Evolutionary conservation across 345 rosid genomes (phyloP).

Genomic region (Anastatica hierochuntica): DNA sequence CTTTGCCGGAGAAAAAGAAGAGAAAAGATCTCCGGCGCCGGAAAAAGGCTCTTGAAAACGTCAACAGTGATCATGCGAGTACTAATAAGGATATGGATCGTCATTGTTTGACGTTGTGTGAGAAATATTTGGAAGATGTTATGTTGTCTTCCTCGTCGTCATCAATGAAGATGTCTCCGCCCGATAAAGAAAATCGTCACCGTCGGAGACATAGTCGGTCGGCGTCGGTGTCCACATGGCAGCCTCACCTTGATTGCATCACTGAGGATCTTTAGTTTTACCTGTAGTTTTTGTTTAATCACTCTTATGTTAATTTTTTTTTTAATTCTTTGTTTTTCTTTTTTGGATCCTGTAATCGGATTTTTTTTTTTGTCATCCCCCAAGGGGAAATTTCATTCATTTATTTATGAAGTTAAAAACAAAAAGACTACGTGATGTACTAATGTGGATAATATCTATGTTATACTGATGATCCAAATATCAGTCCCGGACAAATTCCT

Average conservation of each 20-base stretch:
- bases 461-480: neutral
- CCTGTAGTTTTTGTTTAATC: neutral
- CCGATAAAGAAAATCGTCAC: constrained; percentile 24
- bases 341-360: constrained; percentile 9
- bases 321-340: neutral
- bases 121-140: constrained; percentile 26
- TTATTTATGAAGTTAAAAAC: constrained; percentile 3
- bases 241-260: constrained; percentile 70
- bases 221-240: constrained; percentile 48
- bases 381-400: neutral
- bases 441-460: constrained; percentile 25
- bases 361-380: constrained; percentile 10
- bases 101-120: constrained; percentile 16
- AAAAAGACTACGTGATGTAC: constrained; percentile 5
- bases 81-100: neutral
- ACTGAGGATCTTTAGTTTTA: constrained; percentile 51
- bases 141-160: neutral
- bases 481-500: constrained; percentile 1
- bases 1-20: constrained; percentile 40
- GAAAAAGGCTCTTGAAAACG: constrained; percentile 18
- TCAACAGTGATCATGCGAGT: neutral
- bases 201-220: constrained; percentile 48
- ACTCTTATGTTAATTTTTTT: constrained; percentile 5
- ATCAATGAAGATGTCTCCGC: constrained; percentile 20
- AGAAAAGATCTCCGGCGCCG: neutral